Conservation (phyloP, 306 rosid genomes). For the Corylus avellana region DNA sequence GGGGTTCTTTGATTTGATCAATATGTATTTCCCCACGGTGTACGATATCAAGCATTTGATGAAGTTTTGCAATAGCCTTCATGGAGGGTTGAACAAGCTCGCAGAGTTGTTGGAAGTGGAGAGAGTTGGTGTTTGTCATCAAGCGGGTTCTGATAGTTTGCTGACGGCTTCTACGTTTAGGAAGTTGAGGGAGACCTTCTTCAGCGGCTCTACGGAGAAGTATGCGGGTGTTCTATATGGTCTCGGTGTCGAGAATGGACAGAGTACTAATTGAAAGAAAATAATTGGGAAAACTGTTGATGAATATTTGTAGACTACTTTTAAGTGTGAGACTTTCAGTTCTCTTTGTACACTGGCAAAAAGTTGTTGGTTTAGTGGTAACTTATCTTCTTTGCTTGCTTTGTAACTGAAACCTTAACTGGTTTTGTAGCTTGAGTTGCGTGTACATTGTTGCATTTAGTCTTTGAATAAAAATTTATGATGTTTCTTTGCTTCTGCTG, state of each 20-base stretch:
- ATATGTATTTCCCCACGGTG: slow-evolving; percentile 49
- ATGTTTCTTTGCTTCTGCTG: slow-evolving; percentile 16
- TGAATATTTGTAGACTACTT: slow-evolving; percentile 48
- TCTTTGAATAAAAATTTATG: slow-evolving; percentile 50
- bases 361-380: slow-evolving; percentile 45
- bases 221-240: slow-evolving; percentile 69
- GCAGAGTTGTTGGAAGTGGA: slow-evolving; percentile 70
- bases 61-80: slow-evolving; percentile 77
- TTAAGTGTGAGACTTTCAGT: slow-evolving; percentile 49
- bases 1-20: slow-evolving; percentile 61
- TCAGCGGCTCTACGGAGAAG: slow-evolving; percentile 59
- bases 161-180: slow-evolving; percentile 56
- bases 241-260: slow-evolving; percentile 61
- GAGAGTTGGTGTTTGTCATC: slow-evolving; percentile 68
- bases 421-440: slow-evolving; percentile 59
- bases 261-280: slow-evolving; percentile 54
- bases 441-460: slow-evolving; percentile 64
- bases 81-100: slow-evolving; percentile 73
- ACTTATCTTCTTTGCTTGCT: slow-evolving; percentile 36
- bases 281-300: slow-evolving; percentile 36
- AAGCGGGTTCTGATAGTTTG: slow-evolving; percentile 77
- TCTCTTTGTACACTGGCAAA: slow-evolving; percentile 55
- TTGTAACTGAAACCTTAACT: slow-evolving; percentile 58
- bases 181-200: slow-evolving; percentile 60
- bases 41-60: slow-evolving; percentile 75